Base-by-base conservation (phyloP, 805 yeast species). In the Ogataea corticis region DNA sequence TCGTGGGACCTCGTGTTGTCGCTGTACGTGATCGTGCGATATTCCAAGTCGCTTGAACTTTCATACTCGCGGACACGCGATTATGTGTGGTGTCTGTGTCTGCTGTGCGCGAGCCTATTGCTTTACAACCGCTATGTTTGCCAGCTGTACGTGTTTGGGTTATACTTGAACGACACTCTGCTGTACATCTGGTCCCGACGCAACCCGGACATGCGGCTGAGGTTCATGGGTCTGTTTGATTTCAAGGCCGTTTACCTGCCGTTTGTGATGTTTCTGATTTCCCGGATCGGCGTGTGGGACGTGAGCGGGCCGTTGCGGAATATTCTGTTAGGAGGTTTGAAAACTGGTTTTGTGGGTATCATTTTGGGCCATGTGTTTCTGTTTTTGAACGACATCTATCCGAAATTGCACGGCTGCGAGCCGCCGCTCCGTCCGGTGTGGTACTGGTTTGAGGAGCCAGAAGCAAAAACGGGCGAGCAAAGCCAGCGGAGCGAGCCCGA, bases 171-270 rank as follows among this genome's bases (percentile, higher is more conserved):
- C 32, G 66, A 64, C 23, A 55, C 64, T 6, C 48, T 79, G 34
- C 55, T 71, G 7, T 79, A 74, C 51, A 60, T 79, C 23, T 71
- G 79, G 72, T 68, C 80, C 3, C 65, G 79, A 23, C 68, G 72
- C 15, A 67, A 71, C 46, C 77, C 79, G 3, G 67, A 68, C 29
- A 62, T 65, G 13, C 63, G 65, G 29, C 52, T 77, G 15, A 54
- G 68, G 4, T 49, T 76, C 25, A 52, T 76, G 48, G 74, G 79
- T 6, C 38, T 79, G 4, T 51, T 70, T 37, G 63, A 54, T n/a
- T 58, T 77, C 33, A 58, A 63, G 18, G 71, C 77, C 2, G 67
- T 72, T 23, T 75, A 76, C 51, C 46, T 72, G 17, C 80, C 80
- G 2, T 67, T 72, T 63, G 61, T 70, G 23, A 57, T 61, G 14